These are phyloP conservation scores for Haberlea rhodopensis DNA, from an alignment of 257 asterid species.

Conservation along the genomic window DNA sequence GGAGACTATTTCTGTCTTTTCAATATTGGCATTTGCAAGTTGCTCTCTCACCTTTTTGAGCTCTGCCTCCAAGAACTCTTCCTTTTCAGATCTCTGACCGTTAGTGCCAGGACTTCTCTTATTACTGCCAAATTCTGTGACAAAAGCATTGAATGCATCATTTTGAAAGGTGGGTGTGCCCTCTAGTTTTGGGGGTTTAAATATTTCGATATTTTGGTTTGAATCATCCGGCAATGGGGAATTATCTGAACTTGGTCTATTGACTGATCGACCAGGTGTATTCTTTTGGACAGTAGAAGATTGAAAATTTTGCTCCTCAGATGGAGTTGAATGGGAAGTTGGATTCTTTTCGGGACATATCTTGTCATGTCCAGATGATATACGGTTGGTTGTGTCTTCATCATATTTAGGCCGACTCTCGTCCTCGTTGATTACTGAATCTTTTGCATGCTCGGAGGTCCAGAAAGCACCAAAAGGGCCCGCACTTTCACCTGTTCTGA, in stretches of 20 bases:
- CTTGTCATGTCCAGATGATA: conserved; percentile 43
- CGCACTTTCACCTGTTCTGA: conserved; percentile 43
- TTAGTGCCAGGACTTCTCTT: conserved; percentile 47
- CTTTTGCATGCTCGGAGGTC: conserved; percentile 79
- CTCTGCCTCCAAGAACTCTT: conserved; percentile 61
- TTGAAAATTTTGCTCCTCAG: conserved; percentile 31
- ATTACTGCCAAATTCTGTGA: conserved; percentile 54
- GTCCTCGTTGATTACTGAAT: conserved; percentile 49
- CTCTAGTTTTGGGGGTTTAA: conserved; percentile 46
- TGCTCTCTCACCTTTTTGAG: conserved; percentile 78
- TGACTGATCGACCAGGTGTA: conserved; percentile 31
- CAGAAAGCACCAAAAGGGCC: conserved; percentile 87
- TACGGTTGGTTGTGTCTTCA: conserved; percentile 45
- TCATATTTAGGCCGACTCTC: conserved; percentile 54
- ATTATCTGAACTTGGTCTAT: conserved; percentile 32
- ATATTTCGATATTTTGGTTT: conserved; percentile 35
- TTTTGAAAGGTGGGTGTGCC: conserved; percentile 42
- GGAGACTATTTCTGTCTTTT: conserved; percentile 79
- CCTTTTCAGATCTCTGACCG: conserved; percentile 49
- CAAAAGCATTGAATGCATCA: conserved; percentile 66
- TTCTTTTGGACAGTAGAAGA: conserved; percentile 33
- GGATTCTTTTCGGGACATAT: conserved; percentile 30
- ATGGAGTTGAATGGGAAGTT: conserved; percentile 27
- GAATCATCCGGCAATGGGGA: conserved; percentile 54
- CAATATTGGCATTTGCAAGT: conserved; percentile 55